Base-by-base conservation (phyloP, 2,329 filamentous ascomycete species). In the Trichoderma koningii region DNA sequence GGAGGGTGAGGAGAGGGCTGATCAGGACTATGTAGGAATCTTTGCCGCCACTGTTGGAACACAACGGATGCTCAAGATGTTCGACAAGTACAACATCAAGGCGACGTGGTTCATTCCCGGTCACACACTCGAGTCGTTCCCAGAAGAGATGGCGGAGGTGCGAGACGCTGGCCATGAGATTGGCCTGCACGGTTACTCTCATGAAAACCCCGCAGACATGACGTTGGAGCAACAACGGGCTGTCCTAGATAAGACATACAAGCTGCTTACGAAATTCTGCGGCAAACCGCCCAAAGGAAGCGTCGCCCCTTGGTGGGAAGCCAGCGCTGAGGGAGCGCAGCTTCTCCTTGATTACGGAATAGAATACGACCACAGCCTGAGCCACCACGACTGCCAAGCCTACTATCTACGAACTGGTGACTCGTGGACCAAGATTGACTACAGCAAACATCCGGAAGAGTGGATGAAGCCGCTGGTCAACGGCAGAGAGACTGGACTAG, bases 101-200 rank as follows among this genome's bases (percentile, higher is more conserved):
- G 53, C 53, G 28, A 56, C 53, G 14, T 56, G 53, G 53, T 56
- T 56, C 23, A 56, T 56, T 45, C 53, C 53, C 3, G 53, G 53
- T 10, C 53, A 56, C 41, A 56, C 53, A 9, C 53, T 56, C 28
- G 53, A 56, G 23, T 56, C 53, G 10, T 56, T 56, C 15, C 53
- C 53, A 14, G 28, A 23, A 7, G 53, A 56, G 14, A 56, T 56
- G 53, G 53, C 53, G 5, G 53, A 41, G 3, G 53, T 56, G 41
- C 41, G 53, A 45, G 53, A 56, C 17, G 53, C 53, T 30, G 53
- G 53, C 14, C 53, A 56, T 30, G 53, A 56, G 17, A 56, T 56
- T 30, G 53, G 53, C 21, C 41, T 56, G 41, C 53, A 56, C 53
- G 53, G 53, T 14, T 56, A 56, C 41, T 56, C 53, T 5, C 53